Percentiles rank a stretch among this genome's conserved stretches.
phyloP scores from a whole-genome alignment of 495 filamentous ascomycete species.

The Aspergillus panamensis region DNA sequence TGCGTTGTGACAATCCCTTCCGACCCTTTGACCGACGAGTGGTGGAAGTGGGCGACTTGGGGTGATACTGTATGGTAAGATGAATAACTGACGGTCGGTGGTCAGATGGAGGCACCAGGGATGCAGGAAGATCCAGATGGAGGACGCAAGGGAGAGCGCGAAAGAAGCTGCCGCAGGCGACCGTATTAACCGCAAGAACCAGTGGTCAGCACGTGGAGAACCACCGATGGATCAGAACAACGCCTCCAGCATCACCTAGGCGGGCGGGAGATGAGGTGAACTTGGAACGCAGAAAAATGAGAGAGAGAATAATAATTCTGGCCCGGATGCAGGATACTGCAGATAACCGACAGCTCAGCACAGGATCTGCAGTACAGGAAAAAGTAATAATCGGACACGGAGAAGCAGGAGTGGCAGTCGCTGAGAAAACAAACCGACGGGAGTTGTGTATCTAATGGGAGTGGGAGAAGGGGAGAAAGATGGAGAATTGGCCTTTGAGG shows the following conservation, averaged over 20 bases:
- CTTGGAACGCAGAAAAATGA: not conserved
- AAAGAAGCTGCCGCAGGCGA: slow-evolving; percentile 24
- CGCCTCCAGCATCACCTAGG: slow-evolving; percentile 10
- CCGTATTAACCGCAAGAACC: slow-evolving; percentile 16
- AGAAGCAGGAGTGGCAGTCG: slow-evolving; percentile 3
- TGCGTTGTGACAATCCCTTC: slow-evolving; percentile 26
- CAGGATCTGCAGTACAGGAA: slow-evolving; percentile 22
- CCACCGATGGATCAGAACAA: slow-evolving; percentile 20
- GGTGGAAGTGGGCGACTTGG: slow-evolving; percentile 5
- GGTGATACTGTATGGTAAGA: slow-evolving; percentile 25
- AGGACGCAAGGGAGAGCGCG: slow-evolving; percentile 26
- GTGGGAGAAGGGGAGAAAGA: not conserved
- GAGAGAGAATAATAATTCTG: slow-evolving; percentile 7
- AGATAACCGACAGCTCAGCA: slow-evolving; percentile 28
- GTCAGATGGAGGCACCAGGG: slow-evolving; percentile 19
- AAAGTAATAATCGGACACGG: slow-evolving; percentile 13
- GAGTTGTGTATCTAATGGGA: not conserved
- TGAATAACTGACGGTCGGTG: slow-evolving; percentile 16
- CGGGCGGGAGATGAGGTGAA: slow-evolving; percentile 4
- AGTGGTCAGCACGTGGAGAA: slow-evolving; percentile 30
- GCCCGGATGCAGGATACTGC: slow-evolving; percentile 19
- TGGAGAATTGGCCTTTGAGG: slow-evolving; percentile 1
- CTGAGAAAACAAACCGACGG: not conserved
- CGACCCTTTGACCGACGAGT: slow-evolving; percentile 16
- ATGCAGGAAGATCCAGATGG: slow-evolving; percentile 25